Evolutionary conservation across 306 rosid species (phyloP).

Genomic region (Pueraria montana): DNA sequence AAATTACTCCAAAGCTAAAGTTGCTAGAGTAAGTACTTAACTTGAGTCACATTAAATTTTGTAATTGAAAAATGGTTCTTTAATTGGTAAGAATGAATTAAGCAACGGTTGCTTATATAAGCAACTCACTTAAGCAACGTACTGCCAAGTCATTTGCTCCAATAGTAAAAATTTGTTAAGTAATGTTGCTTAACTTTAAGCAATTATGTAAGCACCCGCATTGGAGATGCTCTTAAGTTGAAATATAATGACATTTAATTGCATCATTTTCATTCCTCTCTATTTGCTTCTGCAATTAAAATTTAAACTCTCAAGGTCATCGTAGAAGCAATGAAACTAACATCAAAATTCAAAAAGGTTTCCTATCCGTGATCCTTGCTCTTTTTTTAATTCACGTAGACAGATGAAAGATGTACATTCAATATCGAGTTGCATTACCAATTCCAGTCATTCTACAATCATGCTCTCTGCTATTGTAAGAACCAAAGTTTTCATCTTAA

Average conservation of each 20-base stretch:
- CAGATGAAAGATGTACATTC: background rate
- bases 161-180: too few species aligned
- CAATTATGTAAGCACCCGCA: too few species aligned
- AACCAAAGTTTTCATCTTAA: constrained; percentile 24
- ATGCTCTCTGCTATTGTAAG: background rate
- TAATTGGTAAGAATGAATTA: too few species aligned
- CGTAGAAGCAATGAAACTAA: constrained; percentile 7
- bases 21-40: too few species aligned
- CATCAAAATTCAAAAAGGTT: background rate
- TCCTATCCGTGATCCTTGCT: background rate
- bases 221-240: too few species aligned
- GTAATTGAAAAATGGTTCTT: too few species aligned
- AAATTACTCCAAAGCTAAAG: too few species aligned
- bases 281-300: background rate
- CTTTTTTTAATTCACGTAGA: background rate
- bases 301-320: constrained; percentile 2
- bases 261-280: background rate
- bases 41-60: too few species aligned
- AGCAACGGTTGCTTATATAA: too few species aligned
- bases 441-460: constrained; percentile 12
- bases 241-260: constrained; percentile 8
- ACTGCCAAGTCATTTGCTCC: too few species aligned
- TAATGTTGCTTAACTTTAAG: too few species aligned
- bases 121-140: too few species aligned
- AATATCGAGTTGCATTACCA: constrained; percentile 8